These are phyloP conservation scores for Macadamia integrifolia DNA, from an alignment of 164 flowering plant species.

Conservation along the genomic window DNA sequence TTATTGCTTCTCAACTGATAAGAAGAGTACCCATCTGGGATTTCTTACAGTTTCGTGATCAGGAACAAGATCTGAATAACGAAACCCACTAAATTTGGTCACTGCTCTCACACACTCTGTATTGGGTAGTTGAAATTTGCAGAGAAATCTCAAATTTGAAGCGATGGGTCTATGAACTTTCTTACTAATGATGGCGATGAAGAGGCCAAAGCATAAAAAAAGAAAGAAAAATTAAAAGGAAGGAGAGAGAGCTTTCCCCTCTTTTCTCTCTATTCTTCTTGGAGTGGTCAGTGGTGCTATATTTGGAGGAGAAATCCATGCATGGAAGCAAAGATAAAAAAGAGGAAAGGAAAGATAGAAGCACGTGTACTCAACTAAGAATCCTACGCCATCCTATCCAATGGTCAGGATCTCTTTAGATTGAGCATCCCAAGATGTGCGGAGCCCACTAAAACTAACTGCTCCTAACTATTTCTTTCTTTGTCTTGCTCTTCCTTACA, in stretches of 20 bases:
- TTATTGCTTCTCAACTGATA: slow-evolving; percentile 12
- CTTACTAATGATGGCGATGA: slow-evolving; percentile 14
- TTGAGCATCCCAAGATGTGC: slow-evolving; percentile 21
- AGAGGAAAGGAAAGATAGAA: slow-evolving; percentile 26
- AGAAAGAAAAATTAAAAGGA: slow-evolving; percentile 1
- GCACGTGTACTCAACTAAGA: slow-evolving; percentile 67
- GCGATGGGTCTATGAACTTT: slow-evolving; percentile 17
- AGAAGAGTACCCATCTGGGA: slow-evolving; percentile 22
- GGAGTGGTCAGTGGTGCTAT: not conserved
- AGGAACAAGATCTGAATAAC: slow-evolving; percentile 30
- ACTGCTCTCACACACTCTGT: slow-evolving; percentile 6
- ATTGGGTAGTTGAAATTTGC: slow-evolving; percentile 26
- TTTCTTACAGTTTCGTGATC: slow-evolving; percentile 5
- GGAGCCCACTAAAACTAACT: slow-evolving; percentile 23
- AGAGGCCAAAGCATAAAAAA: slow-evolving; percentile 21
- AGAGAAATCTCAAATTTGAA: slow-evolving; percentile 20
- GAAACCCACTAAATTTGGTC: not conserved
- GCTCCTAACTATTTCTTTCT: slow-evolving; percentile 53
- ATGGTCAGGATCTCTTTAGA: slow-evolving; percentile 25
- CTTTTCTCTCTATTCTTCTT: slow-evolving; percentile 18
- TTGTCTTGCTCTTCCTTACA: slow-evolving; percentile 40
- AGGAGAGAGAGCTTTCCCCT: slow-evolving; percentile 22
- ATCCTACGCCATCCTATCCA: slow-evolving; percentile 44
- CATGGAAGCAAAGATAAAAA: slow-evolving; percentile 65
- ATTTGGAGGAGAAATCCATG: slow-evolving; percentile 83